Conservation (phyloP, 2,329 filamentous ascomycete genomes). For the Paecilomyces niveus region DNA sequence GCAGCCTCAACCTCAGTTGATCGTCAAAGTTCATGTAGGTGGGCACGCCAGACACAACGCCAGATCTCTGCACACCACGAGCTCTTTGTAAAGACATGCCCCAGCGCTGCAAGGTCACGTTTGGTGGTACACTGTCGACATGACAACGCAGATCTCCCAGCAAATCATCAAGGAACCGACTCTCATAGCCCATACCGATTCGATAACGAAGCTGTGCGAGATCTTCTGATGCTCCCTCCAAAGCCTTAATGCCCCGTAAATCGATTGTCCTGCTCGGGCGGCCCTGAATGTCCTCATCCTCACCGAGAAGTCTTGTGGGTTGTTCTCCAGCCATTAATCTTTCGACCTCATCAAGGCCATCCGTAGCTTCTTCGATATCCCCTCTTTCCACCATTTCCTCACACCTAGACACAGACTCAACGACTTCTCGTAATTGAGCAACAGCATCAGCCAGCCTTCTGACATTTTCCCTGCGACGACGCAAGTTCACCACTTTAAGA, state of each 20-base stretch:
- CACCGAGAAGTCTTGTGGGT: constrained; percentile 20
- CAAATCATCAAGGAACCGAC: constrained; percentile 68
- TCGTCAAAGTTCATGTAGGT: constrained; percentile 70
- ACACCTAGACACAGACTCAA: constrained; percentile 66
- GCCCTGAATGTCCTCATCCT: constrained; percentile 17
- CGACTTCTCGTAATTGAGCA: constrained; percentile 71
- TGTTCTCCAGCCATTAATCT: constrained; percentile 70
- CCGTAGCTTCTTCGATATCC: constrained; percentile 73
- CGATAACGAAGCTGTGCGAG: constrained; percentile 68
- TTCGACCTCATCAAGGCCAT: constrained; percentile 70
- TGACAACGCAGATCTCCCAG: constrained; percentile 77
- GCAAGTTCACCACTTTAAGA: constrained; percentile 75
- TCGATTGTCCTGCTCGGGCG: constrained; percentile 51
- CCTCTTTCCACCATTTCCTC: constrained; percentile 76
- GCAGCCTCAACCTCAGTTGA: constrained; percentile 62
- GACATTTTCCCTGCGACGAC: constrained; percentile 75
- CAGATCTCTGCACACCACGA: constrained; percentile 59
- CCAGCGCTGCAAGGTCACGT: constrained; percentile 78
- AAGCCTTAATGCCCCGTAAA: constrained; percentile 66
- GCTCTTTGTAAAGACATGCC: constrained; percentile 66
- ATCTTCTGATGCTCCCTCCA: constrained; percentile 73
- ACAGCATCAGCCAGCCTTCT: constrained; percentile 75
- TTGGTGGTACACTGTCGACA: constrained; percentile 60
- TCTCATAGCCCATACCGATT: constrained; percentile 81
- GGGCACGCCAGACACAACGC: constrained; percentile 55